These are phyloP conservation scores for Sarocladium oryzae DNA, from an alignment of 2,329 filamentous ascomycete genomes.

Conservation along the genomic window DNA sequence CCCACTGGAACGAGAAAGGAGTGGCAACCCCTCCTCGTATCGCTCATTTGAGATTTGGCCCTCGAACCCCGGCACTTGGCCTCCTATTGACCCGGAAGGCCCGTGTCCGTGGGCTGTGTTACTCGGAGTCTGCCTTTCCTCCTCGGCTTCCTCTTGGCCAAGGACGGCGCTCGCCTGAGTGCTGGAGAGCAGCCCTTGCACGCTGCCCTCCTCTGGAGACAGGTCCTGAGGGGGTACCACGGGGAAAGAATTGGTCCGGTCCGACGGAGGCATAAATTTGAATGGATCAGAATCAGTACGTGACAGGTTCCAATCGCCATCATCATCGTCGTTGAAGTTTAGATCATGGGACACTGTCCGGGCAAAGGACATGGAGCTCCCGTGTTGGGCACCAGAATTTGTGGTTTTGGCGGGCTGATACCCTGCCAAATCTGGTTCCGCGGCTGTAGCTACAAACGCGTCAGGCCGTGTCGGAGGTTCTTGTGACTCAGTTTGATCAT, in stretches of 20 bases:
- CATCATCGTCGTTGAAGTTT: slow-evolving; percentile 54
- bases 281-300: slow-evolving; percentile 51
- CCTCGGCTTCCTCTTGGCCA: slow-evolving; percentile 43
- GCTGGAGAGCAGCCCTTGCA: slow-evolving; percentile 37
- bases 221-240: slow-evolving; percentile 38
- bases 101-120: too few species aligned
- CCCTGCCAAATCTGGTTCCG: neutral
- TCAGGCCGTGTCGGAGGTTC: neutral
- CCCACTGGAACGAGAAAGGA: slow-evolving; percentile 38
- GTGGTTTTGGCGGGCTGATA: neutral
- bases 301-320: slow-evolving; percentile 49
- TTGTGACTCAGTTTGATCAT: slow-evolving; percentile 12
- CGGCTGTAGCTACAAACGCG: neutral
- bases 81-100: slow-evolving; percentile 33
- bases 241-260: slow-evolving; percentile 59
- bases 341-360: slow-evolving; percentile 58
- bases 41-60: slow-evolving; percentile 48
- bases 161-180: slow-evolving; percentile 49
- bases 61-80: slow-evolving; percentile 33
- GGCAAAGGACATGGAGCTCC: slow-evolving; percentile 57
- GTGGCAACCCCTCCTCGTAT: slow-evolving; percentile 63
- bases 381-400: slow-evolving; percentile 38
- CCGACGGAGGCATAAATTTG: slow-evolving; percentile 50
- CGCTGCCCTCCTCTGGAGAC: slow-evolving; percentile 20
- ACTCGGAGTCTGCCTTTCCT: too few species aligned